phyloP scores from a whole-genome alignment of 2,329 filamentous ascomycete species.

The Teratosphaeria gauchensis region DNA sequence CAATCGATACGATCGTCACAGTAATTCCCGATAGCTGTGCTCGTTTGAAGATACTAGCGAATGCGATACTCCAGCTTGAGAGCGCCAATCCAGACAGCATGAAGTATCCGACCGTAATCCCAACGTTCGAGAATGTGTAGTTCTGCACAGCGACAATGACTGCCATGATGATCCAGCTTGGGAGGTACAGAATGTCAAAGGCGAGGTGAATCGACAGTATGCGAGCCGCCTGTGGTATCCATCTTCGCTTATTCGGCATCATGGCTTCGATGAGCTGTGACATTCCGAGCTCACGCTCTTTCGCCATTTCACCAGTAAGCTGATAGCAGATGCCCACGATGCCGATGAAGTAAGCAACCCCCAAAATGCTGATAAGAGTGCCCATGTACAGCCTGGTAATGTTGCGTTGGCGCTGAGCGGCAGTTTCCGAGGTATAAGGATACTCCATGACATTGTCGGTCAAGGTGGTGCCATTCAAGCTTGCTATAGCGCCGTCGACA shows the following conservation, averaged over 20 bases:
- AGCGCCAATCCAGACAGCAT: conserved; percentile 67
- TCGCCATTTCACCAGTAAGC: conserved; percentile 73
- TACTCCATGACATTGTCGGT: conserved; percentile 49
- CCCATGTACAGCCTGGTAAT: conserved; percentile 64
- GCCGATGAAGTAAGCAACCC: conserved; percentile 67
- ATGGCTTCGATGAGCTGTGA: conserved; percentile 83
- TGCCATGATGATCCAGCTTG: conserved; percentile 72
- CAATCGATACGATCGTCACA: conserved; percentile 59
- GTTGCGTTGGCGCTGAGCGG: conserved; percentile 53
- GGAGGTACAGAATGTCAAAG: conserved; percentile 69
- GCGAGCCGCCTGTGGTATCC: conserved; percentile 70
- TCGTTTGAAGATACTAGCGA: conserved; percentile 74
- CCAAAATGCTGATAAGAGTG: conserved; percentile 65
- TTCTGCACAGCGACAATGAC: conserved; percentile 56
- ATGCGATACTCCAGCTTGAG: conserved; percentile 70
- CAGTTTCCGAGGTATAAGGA: conserved; percentile 63
- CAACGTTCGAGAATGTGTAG: conserved; percentile 35
- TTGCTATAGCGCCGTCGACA: conserved; percentile 63
- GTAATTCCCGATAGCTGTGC: conserved; percentile 81
- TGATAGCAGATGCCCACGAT: conserved; percentile 80
- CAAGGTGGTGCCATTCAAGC: conserved; percentile 36
- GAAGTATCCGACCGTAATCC: conserved; percentile 50
- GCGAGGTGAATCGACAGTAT: conserved; percentile 69
- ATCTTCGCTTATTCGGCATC: conserved; percentile 66
- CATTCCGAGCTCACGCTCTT: conserved; percentile 79